Base-by-base conservation (phyloP, 441 rosid species). In the Pelargonium cotyledonis region DNA sequence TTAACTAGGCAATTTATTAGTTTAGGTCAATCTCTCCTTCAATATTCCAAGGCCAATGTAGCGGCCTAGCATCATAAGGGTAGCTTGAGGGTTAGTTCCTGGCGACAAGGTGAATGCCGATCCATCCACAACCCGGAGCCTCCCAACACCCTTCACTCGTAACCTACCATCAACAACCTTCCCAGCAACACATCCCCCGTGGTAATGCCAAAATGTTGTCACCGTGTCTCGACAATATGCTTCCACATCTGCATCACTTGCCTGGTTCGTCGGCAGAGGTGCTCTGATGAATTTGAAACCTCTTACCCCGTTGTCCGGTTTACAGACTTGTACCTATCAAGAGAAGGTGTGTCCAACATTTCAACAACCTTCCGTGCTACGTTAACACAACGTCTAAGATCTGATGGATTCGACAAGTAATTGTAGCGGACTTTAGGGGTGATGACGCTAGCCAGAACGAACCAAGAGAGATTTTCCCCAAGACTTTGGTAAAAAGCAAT, bases 81-180 rank as follows among this genome's bases (percentile, higher is more conserved):
- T 46, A 26, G 69, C 61, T 19, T 67, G 61, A 10, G 69, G 69
- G 41, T 67, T 67, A 2, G 69, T 67, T 35, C 69, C 69, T 2
- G 69, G 69, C 4, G 69, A 67, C 18, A 8, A 6, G 5, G 16
- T 67, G n/a, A 67, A 67, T 3, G 31, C 21, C 12, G 69, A 67
- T 10, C 61, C 69, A 29, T 67, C 69, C 14, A 47, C 69, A 9
- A 67, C 69, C 11, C 69, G 44, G 12, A 67, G 69, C 21, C 3
- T 31, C 10, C 19, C 7, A 3, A 65, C 31, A 14, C 66, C 66
- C 38, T 29, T 58, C 3, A 58, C 63, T 16, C 63, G 63, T 2
- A 58, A 21, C 4, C 31, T 21, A 21, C 31, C 63, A 1, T 58
- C 63, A 58, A 58, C 63, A 1, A 58, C 63, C 31, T 58, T 58